phyloP scores from a whole-genome alignment of 257 asterid species.

The Solanum phureja region DNA sequence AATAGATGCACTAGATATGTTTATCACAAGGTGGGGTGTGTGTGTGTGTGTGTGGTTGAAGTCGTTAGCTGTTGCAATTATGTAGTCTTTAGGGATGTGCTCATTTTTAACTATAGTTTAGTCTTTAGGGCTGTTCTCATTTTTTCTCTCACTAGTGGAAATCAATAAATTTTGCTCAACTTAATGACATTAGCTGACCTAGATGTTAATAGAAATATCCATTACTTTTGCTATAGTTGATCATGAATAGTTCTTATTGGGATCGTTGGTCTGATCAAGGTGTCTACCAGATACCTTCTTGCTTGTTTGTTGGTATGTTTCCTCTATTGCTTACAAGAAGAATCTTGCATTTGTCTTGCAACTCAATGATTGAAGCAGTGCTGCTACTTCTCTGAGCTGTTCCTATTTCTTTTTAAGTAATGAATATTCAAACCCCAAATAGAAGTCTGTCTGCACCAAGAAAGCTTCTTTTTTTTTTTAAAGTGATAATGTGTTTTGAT shows the following conservation, averaged over 20 bases:
- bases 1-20: neutral
- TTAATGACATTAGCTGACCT: neutral
- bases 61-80: neutral
- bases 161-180: neutral
- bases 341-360: neutral
- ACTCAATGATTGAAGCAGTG: neutral
- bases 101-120: neutral
- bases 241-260: neutral
- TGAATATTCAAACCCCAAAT: neutral
- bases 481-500: neutral
- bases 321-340: neutral
- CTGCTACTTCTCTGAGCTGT: neutral
- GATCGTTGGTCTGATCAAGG: neutral
- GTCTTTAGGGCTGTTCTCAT: neutral
- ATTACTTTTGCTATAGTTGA: neutral
- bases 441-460: neutral
- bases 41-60: neutral
- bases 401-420: neutral
- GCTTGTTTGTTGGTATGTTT: neutral
- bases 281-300: neutral
- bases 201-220: neutral
- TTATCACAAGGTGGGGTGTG: neutral
- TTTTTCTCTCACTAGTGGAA: neutral
- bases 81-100: neutral
- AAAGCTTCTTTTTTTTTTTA: neutral